phyloP scores from a whole-genome alignment of 192 early-diverging fungal genomes.

The Kappamyces sp. region DNA sequence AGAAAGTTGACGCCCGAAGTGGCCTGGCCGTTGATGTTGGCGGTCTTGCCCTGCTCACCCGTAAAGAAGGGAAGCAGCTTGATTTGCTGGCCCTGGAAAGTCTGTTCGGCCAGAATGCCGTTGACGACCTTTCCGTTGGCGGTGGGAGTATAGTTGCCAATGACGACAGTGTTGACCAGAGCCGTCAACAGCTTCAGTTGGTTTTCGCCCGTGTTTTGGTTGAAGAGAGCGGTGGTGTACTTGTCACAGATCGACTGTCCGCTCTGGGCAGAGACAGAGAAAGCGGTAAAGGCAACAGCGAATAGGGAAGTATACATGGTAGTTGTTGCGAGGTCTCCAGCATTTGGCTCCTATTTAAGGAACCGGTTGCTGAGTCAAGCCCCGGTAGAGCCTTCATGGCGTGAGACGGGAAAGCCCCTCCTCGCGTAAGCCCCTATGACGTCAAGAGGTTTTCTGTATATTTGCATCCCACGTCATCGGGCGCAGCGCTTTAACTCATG shows the following conservation, averaged over 20 bases:
- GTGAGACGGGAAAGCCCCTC: neutral
- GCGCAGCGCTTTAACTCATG: too few relatives aligned
- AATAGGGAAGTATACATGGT: slow-evolving; percentile 7
- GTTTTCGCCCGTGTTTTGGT: slow-evolving; percentile 12
- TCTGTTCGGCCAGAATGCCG: slow-evolving; percentile 8
- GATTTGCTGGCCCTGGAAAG: slow-evolving; percentile 1
- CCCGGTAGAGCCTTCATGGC: slow-evolving; percentile 5
- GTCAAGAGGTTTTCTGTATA: too few relatives aligned
- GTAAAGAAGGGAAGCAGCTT: slow-evolving; percentile 14
- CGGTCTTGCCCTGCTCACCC: slow-evolving; percentile 5
- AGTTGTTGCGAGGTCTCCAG: neutral
- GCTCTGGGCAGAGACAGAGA: too few relatives aligned
- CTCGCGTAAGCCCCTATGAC: too few relatives aligned
- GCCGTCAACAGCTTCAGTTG: slow-evolving; percentile 15
- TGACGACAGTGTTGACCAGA: slow-evolving; percentile 17
- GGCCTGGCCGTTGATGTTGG: slow-evolving; percentile 1
- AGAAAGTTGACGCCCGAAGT: slow-evolving; percentile 15
- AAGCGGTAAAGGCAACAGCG: too few relatives aligned
- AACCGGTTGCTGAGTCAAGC: neutral
- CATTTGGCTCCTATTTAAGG: neutral
- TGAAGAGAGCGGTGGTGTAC: slow-evolving; percentile 10
- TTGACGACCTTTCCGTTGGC: neutral
- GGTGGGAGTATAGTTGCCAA: slow-evolving; percentile 19
- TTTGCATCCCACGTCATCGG: too few relatives aligned
- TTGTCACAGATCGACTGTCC: neutral